These are phyloP conservation scores for Albizia julibrissin DNA, from an alignment of 306 rosid species.

Conservation along the genomic window DNA sequence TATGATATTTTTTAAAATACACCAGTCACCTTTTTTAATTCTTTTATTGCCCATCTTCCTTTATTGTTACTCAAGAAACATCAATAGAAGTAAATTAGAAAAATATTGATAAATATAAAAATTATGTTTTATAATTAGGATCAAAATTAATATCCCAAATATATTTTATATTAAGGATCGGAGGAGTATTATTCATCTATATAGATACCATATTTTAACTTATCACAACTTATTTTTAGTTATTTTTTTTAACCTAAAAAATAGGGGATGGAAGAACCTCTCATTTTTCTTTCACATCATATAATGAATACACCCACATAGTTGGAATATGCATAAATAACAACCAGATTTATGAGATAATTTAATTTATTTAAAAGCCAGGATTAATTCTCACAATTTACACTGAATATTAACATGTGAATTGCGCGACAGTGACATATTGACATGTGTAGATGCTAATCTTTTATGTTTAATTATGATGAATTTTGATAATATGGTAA, in stretches of 20 bases:
- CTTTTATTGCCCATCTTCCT: no score
- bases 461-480: neutral
- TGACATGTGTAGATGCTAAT: neutral
- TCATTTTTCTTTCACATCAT: no score
- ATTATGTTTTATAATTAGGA: no score
- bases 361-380: neutral
- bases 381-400: neutral
- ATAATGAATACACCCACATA: neutral
- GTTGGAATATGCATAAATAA: no score
- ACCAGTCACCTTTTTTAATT: no score
- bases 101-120: no score
- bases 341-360: neutral
- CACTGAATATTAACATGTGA: neutral
- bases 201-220: neutral
- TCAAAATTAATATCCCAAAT: no score
- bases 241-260: no score
- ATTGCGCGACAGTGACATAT: neutral
- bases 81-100: no score
- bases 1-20: no score
- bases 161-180: no score
- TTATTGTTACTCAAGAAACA: fast-evolving
- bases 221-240: neutral
- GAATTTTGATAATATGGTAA: neutral
- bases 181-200: neutral
- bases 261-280: no score